phyloP scores from a whole-genome alignment of 148 eudicot species.

The Arctostaphylos glauca region DNA sequence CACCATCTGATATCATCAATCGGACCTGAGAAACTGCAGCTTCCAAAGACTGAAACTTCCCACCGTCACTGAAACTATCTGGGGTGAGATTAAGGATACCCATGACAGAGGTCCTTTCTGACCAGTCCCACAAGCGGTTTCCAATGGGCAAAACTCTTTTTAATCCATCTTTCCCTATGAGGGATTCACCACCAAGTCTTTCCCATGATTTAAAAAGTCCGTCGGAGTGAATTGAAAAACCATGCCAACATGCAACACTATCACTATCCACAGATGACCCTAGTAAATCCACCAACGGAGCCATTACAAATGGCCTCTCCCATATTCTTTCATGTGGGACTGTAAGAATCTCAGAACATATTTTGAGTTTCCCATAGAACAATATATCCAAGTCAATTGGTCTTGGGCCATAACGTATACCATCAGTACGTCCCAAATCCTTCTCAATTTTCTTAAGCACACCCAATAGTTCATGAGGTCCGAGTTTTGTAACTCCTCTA shows the following conservation, averaged over 20 bases:
- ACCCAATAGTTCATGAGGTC: constrained; percentile 67
- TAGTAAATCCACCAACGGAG: constrained; percentile 72
- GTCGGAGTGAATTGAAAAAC: constrained; percentile 44
- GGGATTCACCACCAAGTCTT: constrained; percentile 81
- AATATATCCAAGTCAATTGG: constrained; percentile 82
- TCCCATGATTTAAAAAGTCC: constrained; percentile 86
- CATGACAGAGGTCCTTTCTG: constrained; percentile 69
- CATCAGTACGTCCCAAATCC: constrained; percentile 79
- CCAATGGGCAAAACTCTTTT: constrained; percentile 80
- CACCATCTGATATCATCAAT: constrained; percentile 70
- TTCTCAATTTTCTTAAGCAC: constrained; percentile 79
- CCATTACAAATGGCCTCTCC: constrained; percentile 95
- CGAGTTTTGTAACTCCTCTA: constrained; percentile 72
- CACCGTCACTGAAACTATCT: constrained; percentile 97
- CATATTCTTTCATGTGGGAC: constrained; percentile 92
- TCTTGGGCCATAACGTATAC: constrained; percentile 90
- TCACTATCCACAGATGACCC: constrained; percentile 63
- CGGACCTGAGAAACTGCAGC: constrained; percentile 62
- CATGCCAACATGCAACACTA: constrained; percentile 62
- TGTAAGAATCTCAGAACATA: constrained; percentile 56
- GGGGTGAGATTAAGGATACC: constrained; percentile 89
- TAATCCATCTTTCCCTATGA: constrained; percentile 80
- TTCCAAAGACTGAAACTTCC: constrained; percentile 53
- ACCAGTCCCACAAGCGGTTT: constrained; percentile 70
- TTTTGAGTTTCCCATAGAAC: constrained; percentile 65